These are phyloP conservation scores for Acanthamoeba lenticulata DNA, from an alignment of 208 protist genomes.

Conservation along the genomic window DNA sequence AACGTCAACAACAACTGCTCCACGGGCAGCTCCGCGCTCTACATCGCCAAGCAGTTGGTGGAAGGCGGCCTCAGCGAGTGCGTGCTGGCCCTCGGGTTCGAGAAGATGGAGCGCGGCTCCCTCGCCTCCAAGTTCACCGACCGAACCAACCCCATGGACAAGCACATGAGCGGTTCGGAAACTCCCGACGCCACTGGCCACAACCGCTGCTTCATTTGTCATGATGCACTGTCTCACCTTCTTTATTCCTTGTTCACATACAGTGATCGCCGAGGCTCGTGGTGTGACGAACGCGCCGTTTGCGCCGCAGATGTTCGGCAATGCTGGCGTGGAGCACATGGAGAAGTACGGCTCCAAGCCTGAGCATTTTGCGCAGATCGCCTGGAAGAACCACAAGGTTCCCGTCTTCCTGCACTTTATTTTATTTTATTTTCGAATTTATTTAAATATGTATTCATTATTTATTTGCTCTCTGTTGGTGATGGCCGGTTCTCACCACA, in stretches of 20 bases:
- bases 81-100: conserved; percentile 79
- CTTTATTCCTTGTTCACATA: not conserved
- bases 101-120: conserved; percentile 82
- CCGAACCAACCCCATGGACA: conserved; percentile 78
- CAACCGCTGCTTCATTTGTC: not conserved
- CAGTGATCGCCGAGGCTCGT: conserved; percentile 63
- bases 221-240: not conserved
- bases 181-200: no score
- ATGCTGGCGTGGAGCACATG: conserved; percentile 75
- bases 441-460: no score
- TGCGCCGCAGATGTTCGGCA: conserved; percentile 76
- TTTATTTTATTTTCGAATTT: no score
- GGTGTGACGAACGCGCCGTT: conserved; percentile 59
- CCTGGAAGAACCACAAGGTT: conserved; percentile 80
- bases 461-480: no score
- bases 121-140: conserved; percentile 74
- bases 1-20: conserved; percentile 83
- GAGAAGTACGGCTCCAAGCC: conserved; percentile 77
- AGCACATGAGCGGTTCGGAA: conserved; percentile 57
- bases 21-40: conserved; percentile 75
- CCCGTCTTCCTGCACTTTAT: no score
- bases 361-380: conserved; percentile 78
- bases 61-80: conserved; percentile 73
- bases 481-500: not conserved
- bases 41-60: conserved; percentile 68